These are phyloP conservation scores for Chaetomium sp. DNA, from an alignment of 2,329 filamentous ascomycete genomes.

Conservation along the genomic window DNA sequence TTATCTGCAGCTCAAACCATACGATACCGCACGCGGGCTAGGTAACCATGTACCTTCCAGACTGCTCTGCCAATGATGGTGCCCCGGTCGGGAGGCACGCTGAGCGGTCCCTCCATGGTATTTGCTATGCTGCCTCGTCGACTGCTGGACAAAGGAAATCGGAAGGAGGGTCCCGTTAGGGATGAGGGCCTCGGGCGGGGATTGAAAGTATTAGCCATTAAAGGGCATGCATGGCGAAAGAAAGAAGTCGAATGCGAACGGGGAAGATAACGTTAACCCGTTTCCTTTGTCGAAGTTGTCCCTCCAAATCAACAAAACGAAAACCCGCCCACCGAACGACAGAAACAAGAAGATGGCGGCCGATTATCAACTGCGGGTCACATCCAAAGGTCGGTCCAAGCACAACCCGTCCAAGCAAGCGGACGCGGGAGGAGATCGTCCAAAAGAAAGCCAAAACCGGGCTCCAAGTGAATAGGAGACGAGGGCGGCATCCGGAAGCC, in stretches of 20 bases:
- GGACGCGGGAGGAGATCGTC: slow-evolving; percentile 22
- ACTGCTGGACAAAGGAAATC: slow-evolving; percentile 12
- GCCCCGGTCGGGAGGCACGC: slow-evolving; percentile 54
- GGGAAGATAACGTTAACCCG: neutral
- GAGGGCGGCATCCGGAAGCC: slow-evolving; percentile 19
- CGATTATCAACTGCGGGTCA: slow-evolving; percentile 1
- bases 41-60: slow-evolving; percentile 54
- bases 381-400: neutral
- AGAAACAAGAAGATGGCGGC: neutral
- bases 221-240: slow-evolving; percentile 35
- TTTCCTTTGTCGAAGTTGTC: slow-evolving; percentile 13
- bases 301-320: neutral
- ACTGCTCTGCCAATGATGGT: slow-evolving; percentile 54
- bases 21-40: neutral
- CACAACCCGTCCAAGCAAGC: slow-evolving; percentile 8
- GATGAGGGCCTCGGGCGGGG: slow-evolving; percentile 21
- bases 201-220: slow-evolving; percentile 35
- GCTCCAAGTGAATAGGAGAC: slow-evolving; percentile 18
- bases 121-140: slow-evolving; percentile 21
- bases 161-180: slow-evolving; percentile 15
- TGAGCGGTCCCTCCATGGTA: slow-evolving; percentile 53
- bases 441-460: slow-evolving; percentile 24
- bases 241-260: slow-evolving; percentile 11
- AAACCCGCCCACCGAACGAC: neutral
- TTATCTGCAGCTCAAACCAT: slow-evolving; percentile 19